Evolutionary conservation across 305 asterid genomes (phyloP), one percentile per base, ranked within the genome.

Genomic region (Withania somnifera): DNA sequence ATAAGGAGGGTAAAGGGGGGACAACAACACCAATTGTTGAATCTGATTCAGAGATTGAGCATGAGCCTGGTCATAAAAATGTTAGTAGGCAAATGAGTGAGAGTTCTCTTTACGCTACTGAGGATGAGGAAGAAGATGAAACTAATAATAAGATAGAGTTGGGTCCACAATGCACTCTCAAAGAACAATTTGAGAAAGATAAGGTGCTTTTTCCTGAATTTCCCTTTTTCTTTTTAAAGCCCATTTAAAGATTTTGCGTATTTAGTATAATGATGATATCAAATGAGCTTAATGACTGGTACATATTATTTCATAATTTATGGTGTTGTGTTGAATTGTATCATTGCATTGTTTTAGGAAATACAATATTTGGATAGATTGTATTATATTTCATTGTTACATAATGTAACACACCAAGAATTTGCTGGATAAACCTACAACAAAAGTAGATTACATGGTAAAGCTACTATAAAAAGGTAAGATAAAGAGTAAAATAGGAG

Each of bases 111-210:
- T 86, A 82, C 40, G 71, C 91, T 15, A 88, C 90, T 58, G 92
- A 90, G 81, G 91, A 90, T 80, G 92, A 90, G 47, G 92, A 89
- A 34, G 92, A 88, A 24, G 91, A 88, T 5, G 92, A 86, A 22
- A 60, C 76, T 52, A 87, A 83, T 57, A 54, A 88, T 24, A 90
- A 86, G 84, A 85, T 90, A 22, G 87, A 86, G 77, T 78, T 90
- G 91, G 93, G 93, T 34, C 93, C 93, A 69, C 88, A 88, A 67
- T 85, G 82, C 83, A 90, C 90, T 51, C 89, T 90, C 85, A 90
- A 90, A 81, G 93, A 90, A 57, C 84, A 86, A 57, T 86, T 89
- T 82, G 93, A 90, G 64, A 90, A 87, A 77, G 93, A 90, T 77
- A 90, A 90, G 92, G 93, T 90, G 77, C 34, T 80, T 42, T 7